Evolutionary conservation across 148 eudicot genomes (phyloP).

Genomic region (Rhododendron vialii): DNA sequence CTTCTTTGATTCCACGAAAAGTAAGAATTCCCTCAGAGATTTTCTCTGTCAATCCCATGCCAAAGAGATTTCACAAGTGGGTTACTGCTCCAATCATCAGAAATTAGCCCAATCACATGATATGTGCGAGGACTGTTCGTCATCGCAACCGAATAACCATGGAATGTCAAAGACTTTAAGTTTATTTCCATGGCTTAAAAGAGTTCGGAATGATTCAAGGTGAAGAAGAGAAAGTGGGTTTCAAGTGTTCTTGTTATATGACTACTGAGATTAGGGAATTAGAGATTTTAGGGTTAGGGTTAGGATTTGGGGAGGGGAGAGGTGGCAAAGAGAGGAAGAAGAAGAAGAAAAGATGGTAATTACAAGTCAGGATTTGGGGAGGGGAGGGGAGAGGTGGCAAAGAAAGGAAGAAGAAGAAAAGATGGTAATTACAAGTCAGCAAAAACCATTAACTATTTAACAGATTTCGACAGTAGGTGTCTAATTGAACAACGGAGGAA

Average conservation of each 20-base stretch:
- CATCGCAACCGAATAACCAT: conserved; percentile 14
- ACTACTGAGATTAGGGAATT: no score
- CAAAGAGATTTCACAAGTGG: conserved; percentile 55
- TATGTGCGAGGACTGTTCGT: conserved; percentile 60
- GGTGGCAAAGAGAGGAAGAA: no score
- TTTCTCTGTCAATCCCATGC: conserved; percentile 70
- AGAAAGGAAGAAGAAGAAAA: no score
- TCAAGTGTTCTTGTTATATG: conserved; percentile 56
- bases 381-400: no score
- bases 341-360: no score
- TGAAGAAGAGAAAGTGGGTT: conserved; percentile 15
- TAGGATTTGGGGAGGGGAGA: no score
- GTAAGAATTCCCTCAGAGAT: conserved; percentile 35
- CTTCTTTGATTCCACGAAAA: conserved; percentile 33
- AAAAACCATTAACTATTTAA: no score
- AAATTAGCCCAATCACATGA: conserved; percentile 48
- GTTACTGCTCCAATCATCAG: conserved; percentile 57
- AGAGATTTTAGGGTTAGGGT: no score
- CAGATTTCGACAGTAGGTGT: no score
- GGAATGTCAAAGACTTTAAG: conserved; percentile 15
- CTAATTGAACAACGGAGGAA: no score
- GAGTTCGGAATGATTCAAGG: conserved; percentile 29
- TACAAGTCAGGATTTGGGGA: no score
- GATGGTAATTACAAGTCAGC: no score
- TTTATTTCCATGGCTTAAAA: conserved; percentile 31